phyloP scores from a whole-genome alignment of 2,329 filamentous ascomycete genomes.

The Fusarium sp. region DNA sequence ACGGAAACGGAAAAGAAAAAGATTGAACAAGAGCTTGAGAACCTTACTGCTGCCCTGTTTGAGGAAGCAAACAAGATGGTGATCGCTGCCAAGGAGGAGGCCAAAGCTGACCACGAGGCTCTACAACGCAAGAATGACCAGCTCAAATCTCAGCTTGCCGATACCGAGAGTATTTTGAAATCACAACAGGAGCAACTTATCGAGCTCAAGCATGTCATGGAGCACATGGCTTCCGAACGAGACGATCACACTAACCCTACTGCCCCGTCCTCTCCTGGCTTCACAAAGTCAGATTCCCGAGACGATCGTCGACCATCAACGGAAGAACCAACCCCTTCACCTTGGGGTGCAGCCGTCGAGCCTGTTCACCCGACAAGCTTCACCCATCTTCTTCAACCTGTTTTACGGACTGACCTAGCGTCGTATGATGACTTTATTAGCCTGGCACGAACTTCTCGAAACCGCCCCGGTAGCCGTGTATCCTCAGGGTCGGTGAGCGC shows the following conservation, averaged over 20 bases:
- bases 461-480: conserved; percentile 68
- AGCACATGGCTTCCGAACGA: conserved; percentile 78
- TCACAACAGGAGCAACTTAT: conserved; percentile 93
- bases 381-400: conserved; percentile 81
- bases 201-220: conserved; percentile 92
- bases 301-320: conserved; percentile 53
- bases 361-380: conserved; percentile 73
- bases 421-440: conserved; percentile 87
- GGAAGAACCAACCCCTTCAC: conserved; percentile 49
- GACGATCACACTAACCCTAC: conserved; percentile 78
- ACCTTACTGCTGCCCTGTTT: conserved; percentile 89
- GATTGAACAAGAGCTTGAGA: conserved; percentile 93
- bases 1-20: conserved; percentile 83
- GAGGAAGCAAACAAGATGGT: conserved; percentile 99
- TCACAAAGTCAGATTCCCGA: conserved; percentile 71
- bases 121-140: conserved; percentile 88
- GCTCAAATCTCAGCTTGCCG: conserved; percentile 82
- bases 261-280: conserved; percentile 81
- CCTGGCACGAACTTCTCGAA: conserved; percentile 74
- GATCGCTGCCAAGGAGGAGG: conserved; percentile 84
- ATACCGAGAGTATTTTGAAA: conserved; percentile 84
- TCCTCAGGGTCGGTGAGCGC: conserved; percentile 73
- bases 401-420: conserved; percentile 82
- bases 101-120: conserved; percentile 82
- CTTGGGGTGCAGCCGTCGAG: conserved; percentile 50